Conservation (phyloP, 495 filamentous ascomycete species). For the Hypoxylon lenormandii region DNA sequence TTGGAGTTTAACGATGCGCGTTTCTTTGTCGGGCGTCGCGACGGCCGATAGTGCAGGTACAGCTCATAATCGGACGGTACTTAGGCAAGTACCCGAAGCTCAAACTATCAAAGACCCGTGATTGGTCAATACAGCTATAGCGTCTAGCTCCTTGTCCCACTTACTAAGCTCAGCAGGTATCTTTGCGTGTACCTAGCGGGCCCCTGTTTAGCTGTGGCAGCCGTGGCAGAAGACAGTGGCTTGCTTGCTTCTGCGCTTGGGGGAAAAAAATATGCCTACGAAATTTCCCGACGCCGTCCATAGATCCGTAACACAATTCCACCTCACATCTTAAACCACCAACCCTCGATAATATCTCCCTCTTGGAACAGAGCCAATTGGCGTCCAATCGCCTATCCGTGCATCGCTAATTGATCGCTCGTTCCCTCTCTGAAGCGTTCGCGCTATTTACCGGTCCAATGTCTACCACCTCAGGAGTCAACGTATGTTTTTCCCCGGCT, state of each 20-base stretch:
- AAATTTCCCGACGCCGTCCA: conserved; percentile 49
- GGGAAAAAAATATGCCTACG: conserved; percentile 40
- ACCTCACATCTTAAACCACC: conserved; percentile 13
- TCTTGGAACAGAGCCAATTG: conserved; percentile 45
- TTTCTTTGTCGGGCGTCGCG: conserved; percentile 38
- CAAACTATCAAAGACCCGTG: background rate
- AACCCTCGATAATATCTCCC: conserved; percentile 41
- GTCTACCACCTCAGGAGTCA: conserved; percentile 70
- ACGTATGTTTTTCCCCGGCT: conserved; percentile 62
- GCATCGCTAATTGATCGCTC: conserved; percentile 41
- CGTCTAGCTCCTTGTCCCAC: background rate
- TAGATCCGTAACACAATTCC: conserved; percentile 32
- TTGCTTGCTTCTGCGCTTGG: conserved; percentile 13
- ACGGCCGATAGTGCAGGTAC: conserved; percentile 26
- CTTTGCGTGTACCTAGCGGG: conserved; percentile 1
- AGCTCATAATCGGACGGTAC: background rate
- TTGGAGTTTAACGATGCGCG: conserved; percentile 31
- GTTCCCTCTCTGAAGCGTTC: conserved; percentile 19
- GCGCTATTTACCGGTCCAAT: conserved; percentile 55
- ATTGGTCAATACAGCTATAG: background rate
- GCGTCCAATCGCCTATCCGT: conserved; percentile 40
- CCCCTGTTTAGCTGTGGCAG: background rate
- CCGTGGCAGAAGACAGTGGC: conserved; percentile 5
- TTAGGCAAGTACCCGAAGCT: conserved; percentile 2
- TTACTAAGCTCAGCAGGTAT: conserved; percentile 23